These are phyloP conservation scores for Gracilaria domingensis DNA, from an alignment of 23 red algal species.

Conservation along the genomic window DNA sequence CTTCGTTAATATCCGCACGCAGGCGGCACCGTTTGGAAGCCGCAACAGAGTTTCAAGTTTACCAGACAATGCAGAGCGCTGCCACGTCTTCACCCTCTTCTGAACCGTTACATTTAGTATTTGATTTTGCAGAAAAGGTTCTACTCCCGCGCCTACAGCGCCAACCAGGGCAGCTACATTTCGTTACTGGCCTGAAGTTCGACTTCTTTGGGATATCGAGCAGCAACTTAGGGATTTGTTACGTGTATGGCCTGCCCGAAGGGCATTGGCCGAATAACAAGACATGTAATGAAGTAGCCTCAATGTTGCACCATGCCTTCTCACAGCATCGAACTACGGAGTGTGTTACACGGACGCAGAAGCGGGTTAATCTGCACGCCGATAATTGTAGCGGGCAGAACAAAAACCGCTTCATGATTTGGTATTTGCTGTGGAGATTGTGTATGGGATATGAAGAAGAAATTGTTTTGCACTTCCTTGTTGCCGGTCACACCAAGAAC, in stretches of 20 bases:
- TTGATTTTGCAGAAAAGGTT: background rate
- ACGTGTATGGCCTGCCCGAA: slow-evolving; percentile 40
- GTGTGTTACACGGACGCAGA: no score
- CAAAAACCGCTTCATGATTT: slow-evolving; percentile 35
- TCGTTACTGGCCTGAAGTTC: slow-evolving; percentile 36
- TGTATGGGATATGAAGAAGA: slow-evolving; percentile 18
- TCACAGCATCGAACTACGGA: background rate
- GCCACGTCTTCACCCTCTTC: no score
- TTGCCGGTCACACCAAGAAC: slow-evolving; percentile 1
- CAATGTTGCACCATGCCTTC: slow-evolving; percentile 2
- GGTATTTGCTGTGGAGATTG: slow-evolving; percentile 18
- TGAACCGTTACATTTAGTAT: no score
- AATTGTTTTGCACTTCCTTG: slow-evolving; percentile 4
- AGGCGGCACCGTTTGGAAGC: no score
- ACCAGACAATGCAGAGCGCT: no score
- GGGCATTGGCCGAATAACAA: slow-evolving; percentile 37
- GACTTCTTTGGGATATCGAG: slow-evolving; percentile 38
- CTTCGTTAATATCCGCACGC: no score
- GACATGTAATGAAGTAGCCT: slow-evolving; percentile 33
- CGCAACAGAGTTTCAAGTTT: no score
- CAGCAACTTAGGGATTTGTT: background rate
- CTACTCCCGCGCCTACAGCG: background rate
- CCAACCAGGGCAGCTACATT: slow-evolving; percentile 54
- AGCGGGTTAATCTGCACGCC: background rate
- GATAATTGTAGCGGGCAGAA: slow-evolving; percentile 44